Conservation (phyloP, 371 early-diverging fungal species). For the Mortierella sp. region DNA sequence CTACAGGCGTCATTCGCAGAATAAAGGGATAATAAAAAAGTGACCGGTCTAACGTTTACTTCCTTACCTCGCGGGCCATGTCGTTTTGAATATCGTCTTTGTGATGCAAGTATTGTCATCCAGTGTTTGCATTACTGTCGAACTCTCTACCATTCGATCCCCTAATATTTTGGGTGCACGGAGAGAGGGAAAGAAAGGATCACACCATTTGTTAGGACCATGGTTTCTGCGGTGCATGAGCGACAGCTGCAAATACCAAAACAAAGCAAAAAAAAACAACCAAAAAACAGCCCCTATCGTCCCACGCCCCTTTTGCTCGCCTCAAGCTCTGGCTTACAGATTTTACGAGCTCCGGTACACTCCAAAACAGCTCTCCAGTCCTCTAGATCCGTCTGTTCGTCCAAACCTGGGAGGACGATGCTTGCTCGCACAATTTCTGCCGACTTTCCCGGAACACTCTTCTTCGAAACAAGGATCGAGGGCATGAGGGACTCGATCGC, state of each 20-base stretch:
- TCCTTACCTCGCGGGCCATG: constrained; percentile 51
- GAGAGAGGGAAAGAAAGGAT: constrained; percentile 6
- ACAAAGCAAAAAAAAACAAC: no score
- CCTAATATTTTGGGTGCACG: constrained; percentile 18
- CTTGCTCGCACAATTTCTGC: constrained; percentile 54
- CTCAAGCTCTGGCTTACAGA: not conserved
- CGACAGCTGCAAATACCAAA: not conserved
- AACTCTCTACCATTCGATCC: constrained; percentile 55
- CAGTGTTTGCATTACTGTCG: constrained; percentile 49
- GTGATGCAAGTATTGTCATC: constrained; percentile 54
- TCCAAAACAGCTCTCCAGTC: constrained; percentile 54
- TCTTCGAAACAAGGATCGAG: constrained; percentile 44
- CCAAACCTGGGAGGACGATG: constrained; percentile 49
- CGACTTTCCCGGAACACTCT: constrained; percentile 55
- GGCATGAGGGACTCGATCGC: constrained; percentile 50
- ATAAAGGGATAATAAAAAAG: no score
- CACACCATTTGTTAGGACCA: not conserved
- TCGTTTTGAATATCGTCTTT: constrained; percentile 52
- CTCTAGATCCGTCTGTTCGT: constrained; percentile 53
- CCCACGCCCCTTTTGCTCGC: not conserved
- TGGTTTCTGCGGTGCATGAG: no score
- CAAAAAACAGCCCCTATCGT: not conserved
- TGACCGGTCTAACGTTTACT: not conserved
- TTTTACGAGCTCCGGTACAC: constrained; percentile 52
- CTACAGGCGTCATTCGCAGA: not conserved